These are phyloP conservation scores for Neurospora tetraspora DNA, from an alignment of 495 filamentous ascomycete species.

Conservation along the genomic window DNA sequence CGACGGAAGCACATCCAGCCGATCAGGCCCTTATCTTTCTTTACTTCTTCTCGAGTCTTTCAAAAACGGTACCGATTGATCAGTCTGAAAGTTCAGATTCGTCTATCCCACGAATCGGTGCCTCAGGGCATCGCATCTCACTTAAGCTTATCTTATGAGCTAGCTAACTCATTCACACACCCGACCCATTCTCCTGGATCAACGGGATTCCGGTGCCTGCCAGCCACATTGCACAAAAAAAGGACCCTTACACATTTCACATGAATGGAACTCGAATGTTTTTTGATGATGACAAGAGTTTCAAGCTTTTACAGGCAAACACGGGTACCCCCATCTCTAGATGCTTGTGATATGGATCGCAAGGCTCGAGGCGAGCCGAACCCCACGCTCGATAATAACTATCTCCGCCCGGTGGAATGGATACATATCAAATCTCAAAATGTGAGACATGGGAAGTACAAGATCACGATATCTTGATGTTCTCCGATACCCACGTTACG, in stretches of 20 bases:
- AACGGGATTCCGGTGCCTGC: not conserved
- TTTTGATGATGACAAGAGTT: not conserved
- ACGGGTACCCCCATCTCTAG: not conserved
- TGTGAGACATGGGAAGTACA: not conserved
- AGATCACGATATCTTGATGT: not conserved
- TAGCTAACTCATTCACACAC: not conserved
- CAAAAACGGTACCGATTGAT: not conserved
- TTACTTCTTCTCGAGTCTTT: not conserved
- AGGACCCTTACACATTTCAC: not conserved
- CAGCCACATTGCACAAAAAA: not conserved
- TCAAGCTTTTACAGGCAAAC: not conserved
- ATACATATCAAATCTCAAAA: not conserved
- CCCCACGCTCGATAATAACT: not conserved
- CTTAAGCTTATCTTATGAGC: not conserved
- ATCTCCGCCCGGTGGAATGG: not conserved
- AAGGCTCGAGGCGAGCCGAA: not conserved
- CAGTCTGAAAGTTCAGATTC: not conserved
- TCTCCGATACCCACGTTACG: not conserved
- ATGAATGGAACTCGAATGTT: not conserved
- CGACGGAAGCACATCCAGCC: no score
- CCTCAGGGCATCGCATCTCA: not conserved
- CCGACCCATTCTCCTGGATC: not conserved
- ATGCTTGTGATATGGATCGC: not conserved
- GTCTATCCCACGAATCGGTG: not conserved
- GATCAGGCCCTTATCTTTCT: no score